Percentiles rank a stretch among this genome's conserved stretches.
phyloP scores from a whole-genome alignment of 306 rosid genomes.

The Trifolium pratense region DNA sequence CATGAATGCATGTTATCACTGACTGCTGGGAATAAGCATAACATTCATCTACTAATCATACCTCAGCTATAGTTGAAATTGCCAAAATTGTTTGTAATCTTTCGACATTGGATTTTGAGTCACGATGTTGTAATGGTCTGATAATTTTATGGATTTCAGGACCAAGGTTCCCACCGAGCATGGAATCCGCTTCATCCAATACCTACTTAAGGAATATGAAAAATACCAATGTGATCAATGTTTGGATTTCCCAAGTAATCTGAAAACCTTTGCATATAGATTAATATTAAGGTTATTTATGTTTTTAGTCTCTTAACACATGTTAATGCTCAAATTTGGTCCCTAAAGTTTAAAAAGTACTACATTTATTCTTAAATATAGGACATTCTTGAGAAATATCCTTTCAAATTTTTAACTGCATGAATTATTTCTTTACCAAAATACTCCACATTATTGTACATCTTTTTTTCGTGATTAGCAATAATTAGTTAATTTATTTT shows the following conservation, averaged over 20 bases:
- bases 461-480: background rate
- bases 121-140: conserved; percentile 59
- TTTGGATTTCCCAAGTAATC: conserved; percentile 6
- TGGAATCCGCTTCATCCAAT: conserved; percentile 79
- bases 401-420: background rate
- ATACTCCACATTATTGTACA: background rate
- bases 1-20: background rate
- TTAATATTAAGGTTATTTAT: background rate
- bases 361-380: background rate
- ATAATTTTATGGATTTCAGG: conserved; percentile 71
- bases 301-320: background rate
- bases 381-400: background rate
- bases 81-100: conserved; percentile 89
- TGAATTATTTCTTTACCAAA: background rate
- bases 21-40: background rate
- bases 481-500: too few species aligned
- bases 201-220: conserved; percentile 55
- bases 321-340: background rate
- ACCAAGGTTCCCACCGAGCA: conserved; percentile 77
- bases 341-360: background rate
- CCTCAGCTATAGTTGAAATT: conserved; percentile 77
- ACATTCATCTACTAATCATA: conserved; percentile 27
- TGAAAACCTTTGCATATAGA: background rate
- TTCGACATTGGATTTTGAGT: conserved; percentile 56
- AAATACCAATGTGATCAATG: conserved; percentile 24